Conservation (phyloP, 768 basidiomycete species). For the Calvatia gigantea region DNA sequence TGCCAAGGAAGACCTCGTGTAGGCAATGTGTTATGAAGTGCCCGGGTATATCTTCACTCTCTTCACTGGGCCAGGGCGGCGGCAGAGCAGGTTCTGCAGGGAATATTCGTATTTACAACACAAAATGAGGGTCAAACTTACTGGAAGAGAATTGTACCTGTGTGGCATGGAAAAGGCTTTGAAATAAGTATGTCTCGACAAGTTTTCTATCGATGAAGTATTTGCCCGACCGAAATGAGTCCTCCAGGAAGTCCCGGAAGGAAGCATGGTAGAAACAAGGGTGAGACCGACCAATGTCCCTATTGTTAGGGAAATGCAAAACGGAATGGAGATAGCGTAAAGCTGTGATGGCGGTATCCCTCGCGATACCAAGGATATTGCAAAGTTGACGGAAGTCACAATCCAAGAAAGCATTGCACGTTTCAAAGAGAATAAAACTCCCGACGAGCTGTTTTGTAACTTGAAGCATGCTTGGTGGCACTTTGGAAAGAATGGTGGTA, state of each 20-base stretch:
- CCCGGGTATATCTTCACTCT: too few relatives aligned
- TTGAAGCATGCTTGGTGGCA: neutral
- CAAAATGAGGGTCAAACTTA: too few relatives aligned
- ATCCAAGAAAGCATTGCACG: neutral
- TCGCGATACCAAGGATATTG: neutral
- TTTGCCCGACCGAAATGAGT: neutral
- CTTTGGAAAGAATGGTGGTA: neutral
- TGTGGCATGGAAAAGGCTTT: too few relatives aligned
- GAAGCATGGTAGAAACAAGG: neutral
- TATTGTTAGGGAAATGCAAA: neutral
- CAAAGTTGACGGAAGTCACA: neutral
- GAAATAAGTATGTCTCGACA: too few relatives aligned
- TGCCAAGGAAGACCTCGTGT: too few relatives aligned
- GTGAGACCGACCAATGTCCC: neutral
- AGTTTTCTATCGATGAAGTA: neutral
- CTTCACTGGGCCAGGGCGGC: too few relatives aligned
- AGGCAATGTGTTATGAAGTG: too few relatives aligned
- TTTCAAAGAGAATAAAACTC: neutral
- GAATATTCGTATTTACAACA: too few relatives aligned
- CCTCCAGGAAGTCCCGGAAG: neutral
- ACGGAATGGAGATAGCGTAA: neutral
- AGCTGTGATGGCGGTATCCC: neutral
- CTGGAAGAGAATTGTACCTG: too few relatives aligned
- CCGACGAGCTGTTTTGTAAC: neutral
- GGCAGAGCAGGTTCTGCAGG: too few relatives aligned